A percentile compares a stretch with the other conserved stretches of the same genome.
Evolutionary conservation across 305 asterid species (phyloP).

Genomic region (Solanum chacoense): DNA sequence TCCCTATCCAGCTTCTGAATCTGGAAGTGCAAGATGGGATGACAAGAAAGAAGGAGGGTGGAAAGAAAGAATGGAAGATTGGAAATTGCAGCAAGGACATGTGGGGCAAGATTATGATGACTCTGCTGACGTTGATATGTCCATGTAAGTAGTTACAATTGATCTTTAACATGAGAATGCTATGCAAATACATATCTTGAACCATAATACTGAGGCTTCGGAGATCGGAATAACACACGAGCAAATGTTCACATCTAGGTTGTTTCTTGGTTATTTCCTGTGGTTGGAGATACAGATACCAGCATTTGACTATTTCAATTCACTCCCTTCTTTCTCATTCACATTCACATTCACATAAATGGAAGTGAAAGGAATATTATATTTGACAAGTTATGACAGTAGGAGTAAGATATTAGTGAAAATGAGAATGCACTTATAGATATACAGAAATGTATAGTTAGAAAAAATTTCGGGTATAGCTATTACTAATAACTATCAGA

Average conservation of each 20-base stretch:
- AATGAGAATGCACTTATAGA: not conserved
- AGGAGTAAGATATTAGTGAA: not conserved
- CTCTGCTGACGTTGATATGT: slow-evolving; percentile 62
- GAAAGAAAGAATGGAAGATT: slow-evolving; percentile 96
- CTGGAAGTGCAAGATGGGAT: slow-evolving; percentile 84
- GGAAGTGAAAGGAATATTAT: not conserved
- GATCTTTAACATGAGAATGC: not conserved
- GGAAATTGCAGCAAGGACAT: slow-evolving; percentile 90
- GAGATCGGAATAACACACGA: not conserved
- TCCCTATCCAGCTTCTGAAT: slow-evolving; percentile 61
- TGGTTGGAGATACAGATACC: not conserved
- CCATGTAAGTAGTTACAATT: slow-evolving; percentile 35
- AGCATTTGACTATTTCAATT: not conserved
- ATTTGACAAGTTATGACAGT: not conserved
- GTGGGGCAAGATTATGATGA: slow-evolving; percentile 61
- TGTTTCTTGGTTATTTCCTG: not conserved
- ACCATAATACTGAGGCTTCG: not conserved
- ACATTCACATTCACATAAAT: not conserved
- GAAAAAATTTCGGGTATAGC: not conserved
- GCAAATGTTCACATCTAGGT: slow-evolving; percentile 1
- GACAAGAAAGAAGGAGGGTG: slow-evolving; percentile 73
- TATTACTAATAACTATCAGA: not conserved
- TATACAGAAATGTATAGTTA: not conserved
- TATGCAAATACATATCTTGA: not conserved
- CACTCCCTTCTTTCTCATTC: not conserved